Evolutionary conservation across 2,329 filamentous ascomycete genomes (phyloP), one percentile per base, ranked within the genome.

Genomic region (Phyllachora maydis): DNA sequence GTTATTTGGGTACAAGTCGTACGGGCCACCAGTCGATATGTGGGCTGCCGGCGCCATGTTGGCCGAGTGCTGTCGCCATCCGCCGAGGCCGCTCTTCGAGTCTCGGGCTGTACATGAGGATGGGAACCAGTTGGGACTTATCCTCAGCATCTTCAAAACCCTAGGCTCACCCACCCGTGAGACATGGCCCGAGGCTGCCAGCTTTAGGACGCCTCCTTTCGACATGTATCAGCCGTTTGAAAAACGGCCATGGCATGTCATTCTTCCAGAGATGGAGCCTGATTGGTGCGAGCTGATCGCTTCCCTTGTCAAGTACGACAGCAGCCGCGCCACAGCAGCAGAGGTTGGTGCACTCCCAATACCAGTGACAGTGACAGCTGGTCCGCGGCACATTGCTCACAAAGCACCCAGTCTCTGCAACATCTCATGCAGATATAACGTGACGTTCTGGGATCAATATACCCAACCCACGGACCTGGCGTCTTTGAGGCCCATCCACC

Each of bases 61-160:
- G 8, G 77, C 81, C 4, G 83, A 95, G 46, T 77, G 45, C 40
- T 69, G 51, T 39, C 58, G 44, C 30, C 56, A 33, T 32, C 58
- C 34, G 33, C 67, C 50, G 21, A 50, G 29, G n/a, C 59, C 74
- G 1, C 54, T 95, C 1, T 95, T 98, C 35, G 74, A 88, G 41
- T 78, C 81, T 4, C 76, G 81, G 2, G 45, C 59, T 3, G 56
- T 52, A 0, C 56, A 65, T 29, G 79, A 91, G 35, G 61, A 95
- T 23, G 88, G 90, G 0, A 95, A 78, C 40, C 88, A 98, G 47
- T 56, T 98, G 18, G 77, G 79, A 0, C 55, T 98, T 23, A 85
- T 98, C 27, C 60, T 83, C 25, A 92, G 81, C 39, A 85, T 95
- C 17, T 95, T 98, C 50, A 72, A 77, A 47, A 90, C 74, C 1